Evolutionary conservation across 139 green algal species (phyloP), one percentile per base, ranked within the genome.

Genomic region (Choricystis sp.): DNA sequence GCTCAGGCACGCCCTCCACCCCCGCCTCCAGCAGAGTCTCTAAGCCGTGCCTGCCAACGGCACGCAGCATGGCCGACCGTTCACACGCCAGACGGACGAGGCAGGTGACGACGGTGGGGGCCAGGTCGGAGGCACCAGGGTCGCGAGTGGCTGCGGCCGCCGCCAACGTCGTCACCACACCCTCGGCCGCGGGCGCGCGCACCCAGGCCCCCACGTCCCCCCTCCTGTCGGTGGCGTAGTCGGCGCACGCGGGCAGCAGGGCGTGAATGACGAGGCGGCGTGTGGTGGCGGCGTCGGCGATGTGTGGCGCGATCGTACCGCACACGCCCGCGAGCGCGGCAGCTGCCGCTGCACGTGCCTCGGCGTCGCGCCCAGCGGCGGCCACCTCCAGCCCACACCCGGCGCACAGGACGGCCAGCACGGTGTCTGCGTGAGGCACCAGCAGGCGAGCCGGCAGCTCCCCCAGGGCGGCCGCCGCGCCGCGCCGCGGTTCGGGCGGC

Each of bases 131-230:
- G 24, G 31, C 27, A 0, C 26, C 31, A 19, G 58, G 49, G 29
- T 9, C 64, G 49, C 31, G 19, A 29, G 23, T 14, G 26, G 26
- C 26, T 2, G 29, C 64, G 3, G 52, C 23, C 20, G 58, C 57
- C 22, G 27, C 29, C 29, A 84, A 58, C 25, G 80, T 24, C 0
- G 3, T 20, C 2, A 60, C 49, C 29, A 91, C 40, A 1, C 52
- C 64, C 23, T 73, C 60, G 76, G 96, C 93, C 19, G 86, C 83
- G 4, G 85, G 89, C 67, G 94, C 85, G 0, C 93, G 75, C 66
- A 96, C 87, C 86, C 86, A 95, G 69, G 81, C 91, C 26, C 94
- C 94, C 52, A 98, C 86, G 62, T 99, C 94, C 0, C 94, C 94
- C 4, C 89, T 77, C 69, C 94, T 90, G 78, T 99, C 94, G 5